Conservation (phyloP, 768 basidiomycete genomes). For the Boletellus sp. region DNA sequence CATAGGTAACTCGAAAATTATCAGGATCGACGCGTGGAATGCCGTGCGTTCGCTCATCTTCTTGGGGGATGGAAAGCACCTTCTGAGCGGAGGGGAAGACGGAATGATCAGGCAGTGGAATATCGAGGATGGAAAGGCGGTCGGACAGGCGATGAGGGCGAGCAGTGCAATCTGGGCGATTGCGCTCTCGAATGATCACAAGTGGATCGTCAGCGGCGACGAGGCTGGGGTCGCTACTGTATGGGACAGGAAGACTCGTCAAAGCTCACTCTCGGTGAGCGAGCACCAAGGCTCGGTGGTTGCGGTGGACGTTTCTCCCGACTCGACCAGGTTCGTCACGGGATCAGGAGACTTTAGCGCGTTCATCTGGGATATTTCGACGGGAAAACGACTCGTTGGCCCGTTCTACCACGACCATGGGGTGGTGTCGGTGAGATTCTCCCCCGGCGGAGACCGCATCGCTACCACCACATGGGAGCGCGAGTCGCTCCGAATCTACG, state of each 20-base stretch:
- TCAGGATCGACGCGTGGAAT: neutral
- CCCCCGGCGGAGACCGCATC: neutral
- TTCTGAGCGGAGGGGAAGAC: neutral
- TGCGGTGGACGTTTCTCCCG: neutral
- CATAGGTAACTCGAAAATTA: neutral
- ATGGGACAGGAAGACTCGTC: neutral
- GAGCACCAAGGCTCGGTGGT: neutral
- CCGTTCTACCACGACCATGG: neutral
- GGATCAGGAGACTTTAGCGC: neutral
- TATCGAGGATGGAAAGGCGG: neutral
- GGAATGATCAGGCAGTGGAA: neutral
- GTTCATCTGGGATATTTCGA: neutral
- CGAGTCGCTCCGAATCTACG: neutral
- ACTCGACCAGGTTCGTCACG: neutral
- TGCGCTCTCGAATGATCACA: neutral
- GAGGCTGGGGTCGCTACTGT: neutral
- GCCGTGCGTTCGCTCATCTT: neutral
- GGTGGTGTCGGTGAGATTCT: neutral
- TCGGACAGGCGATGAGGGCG: neutral
- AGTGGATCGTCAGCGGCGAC: neutral
- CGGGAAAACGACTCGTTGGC: neutral
- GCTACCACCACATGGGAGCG: neutral
- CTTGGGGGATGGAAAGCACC: neutral
- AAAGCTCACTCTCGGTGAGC: neutral
- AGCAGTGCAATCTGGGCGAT: neutral